Evolutionary conservation across 139 green algal species (phyloP), one percentile per base, ranked within the genome.

Genomic region (Micromonas commoda): DNA sequence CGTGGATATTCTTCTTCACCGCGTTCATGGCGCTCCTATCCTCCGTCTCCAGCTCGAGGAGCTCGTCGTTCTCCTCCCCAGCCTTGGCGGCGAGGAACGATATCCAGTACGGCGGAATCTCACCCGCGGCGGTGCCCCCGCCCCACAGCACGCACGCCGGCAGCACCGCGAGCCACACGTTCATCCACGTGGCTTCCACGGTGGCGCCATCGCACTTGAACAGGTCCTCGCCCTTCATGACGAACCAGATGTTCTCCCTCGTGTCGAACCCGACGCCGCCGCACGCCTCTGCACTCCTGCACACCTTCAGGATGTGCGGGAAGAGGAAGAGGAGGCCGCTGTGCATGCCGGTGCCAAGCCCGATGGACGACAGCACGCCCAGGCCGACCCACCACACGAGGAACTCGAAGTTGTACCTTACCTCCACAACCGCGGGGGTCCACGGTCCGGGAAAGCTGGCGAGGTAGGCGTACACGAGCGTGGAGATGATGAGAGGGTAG

Each of bases 261-360:
- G 80, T 80, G 80, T 91, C 86, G 73, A 97, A 97, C 24, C 85
- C 52, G 20, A 91, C 76, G 68, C 91, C 84, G 23, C 88, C 88
- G 81, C 92, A 97, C 53, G 85, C 86, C 84, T 97, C 92, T 0
- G 91, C 92, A 29, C 91, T 89, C 33, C 45, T 23, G 9, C 81
- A 9, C 70, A 95, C 91, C 88, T 94, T 97, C 21, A 97, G 85
- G 45, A 97, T 95, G 89, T 97, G 91, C 21, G 92, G 92, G 64
- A 96, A 97, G 6, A 97, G 80, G 82, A 97, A 97, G 4, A 97
- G 87, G 29, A 97, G 80, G 3, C 92, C 92, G 0, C 91, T 94
- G 81, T 97, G 92, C 92, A 97, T 96, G 64, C 92, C 92, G 16
- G 88, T 92, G 35, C 92, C 92, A 52, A 97, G 82, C 1, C 92